Base-by-base conservation (phyloP, 257 asterid species). In the Gynochthodes officinalis region DNA sequence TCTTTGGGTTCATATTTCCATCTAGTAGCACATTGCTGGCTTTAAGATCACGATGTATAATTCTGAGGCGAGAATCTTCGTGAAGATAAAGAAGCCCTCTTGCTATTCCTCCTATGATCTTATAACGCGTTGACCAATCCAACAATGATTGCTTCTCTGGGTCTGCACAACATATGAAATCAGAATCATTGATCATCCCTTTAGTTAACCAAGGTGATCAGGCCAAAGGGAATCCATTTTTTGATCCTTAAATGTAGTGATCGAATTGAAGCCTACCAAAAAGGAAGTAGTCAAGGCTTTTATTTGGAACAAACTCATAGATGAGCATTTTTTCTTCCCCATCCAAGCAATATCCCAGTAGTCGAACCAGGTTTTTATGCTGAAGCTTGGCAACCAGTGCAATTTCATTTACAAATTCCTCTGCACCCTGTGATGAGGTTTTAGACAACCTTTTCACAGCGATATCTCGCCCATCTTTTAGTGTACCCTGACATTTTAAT, bases 1-100 rank as follows among this genome's bases (percentile, higher is more conserved):
- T 83, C 54, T 83, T 83, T 4, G 86, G 76, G 13, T 77, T 80
- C 82, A 83, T 74, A 32, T 80, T 64, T 75, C 32, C 66, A 44
- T 79, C 84, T 3, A 82, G 68, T 39, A 83, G 46, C 7, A 79
- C 25, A 18, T 83, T 82, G 43, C 82, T 75, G 3, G 84, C 82
- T 77, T 79, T 83, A 60, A 83, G 80, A 64, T 80, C 81, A 4
- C 81, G 80, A 57, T 83, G 84, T n/a, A 83, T 69, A 66, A 83
- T 77, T 13, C 30, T 73, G 8, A 83, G 78, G 16, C 82, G 69
- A 33, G 84, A 80, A 59, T 83, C 84, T 42, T 83, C 87, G 35
- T 80, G 87, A 25, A 83, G 77, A 30, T 80, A 83, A 32, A 80
- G 66, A 46, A 83, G 50, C 27, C 87, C 82, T 54, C 48, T 72